Evolutionary conservation across 2,329 filamentous ascomycete genomes (phyloP).

Genomic region (Phyllosticta capitalensis): DNA sequence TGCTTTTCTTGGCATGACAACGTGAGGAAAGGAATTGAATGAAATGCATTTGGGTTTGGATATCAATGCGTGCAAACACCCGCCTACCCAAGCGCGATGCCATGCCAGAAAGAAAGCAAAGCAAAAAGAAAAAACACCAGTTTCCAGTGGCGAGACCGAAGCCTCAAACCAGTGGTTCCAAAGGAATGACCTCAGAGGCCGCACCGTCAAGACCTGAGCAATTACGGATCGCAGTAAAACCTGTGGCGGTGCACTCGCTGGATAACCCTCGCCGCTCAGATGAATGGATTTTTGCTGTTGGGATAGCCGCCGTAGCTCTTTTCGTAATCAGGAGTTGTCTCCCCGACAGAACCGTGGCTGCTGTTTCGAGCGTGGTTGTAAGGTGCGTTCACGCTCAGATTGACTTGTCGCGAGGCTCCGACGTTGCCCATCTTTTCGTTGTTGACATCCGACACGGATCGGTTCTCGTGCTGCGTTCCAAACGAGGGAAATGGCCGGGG

Average conservation of each 20-base stretch:
- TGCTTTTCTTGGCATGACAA: not conserved
- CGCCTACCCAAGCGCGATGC: not conserved
- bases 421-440: constrained; percentile 36
- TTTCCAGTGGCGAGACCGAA: constrained; percentile 25
- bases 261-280: constrained; percentile 29
- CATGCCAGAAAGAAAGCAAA: constrained; percentile 12
- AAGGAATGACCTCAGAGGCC: constrained; percentile 25
- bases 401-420: constrained; percentile 30
- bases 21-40: not conserved
- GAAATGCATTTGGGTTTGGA: not conserved
- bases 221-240: constrained; percentile 29
- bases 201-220: constrained; percentile 33
- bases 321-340: constrained; percentile 31
- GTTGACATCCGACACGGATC: not conserved
- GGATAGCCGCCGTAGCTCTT: constrained; percentile 16
- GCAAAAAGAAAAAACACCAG: constrained; percentile 27
- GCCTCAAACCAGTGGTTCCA: constrained; percentile 30
- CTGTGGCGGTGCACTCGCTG: constrained; percentile 18
- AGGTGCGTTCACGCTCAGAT: constrained; percentile 32
- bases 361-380: constrained; percentile 33
- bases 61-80: not conserved
- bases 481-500: constrained; percentile 36
- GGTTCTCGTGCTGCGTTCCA: constrained; percentile 23
- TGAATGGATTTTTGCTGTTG: constrained; percentile 27
- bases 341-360: constrained; percentile 35